Evolutionary conservation across 192 early-diverging fungal genomes (phyloP).

Genomic region (Borealophlyctis nickersoniae): DNA sequence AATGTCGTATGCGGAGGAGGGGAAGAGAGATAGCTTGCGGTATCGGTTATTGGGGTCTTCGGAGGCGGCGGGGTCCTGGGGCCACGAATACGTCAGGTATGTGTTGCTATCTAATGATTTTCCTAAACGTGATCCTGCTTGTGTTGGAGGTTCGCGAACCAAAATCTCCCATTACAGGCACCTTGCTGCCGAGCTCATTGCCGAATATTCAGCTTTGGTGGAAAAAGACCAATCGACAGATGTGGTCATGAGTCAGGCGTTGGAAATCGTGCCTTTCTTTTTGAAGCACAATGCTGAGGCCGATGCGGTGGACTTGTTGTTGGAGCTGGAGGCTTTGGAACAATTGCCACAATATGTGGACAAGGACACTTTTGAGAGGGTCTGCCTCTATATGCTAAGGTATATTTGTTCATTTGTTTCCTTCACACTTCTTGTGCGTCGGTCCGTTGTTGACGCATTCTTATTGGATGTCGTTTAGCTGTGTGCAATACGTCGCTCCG

Average conservation of each 20-base stretch:
- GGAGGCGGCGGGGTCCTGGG: constrained; percentile 85
- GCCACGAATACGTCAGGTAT: constrained; percentile 96
- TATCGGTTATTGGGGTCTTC: constrained; percentile 82
- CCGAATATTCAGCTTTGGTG: constrained; percentile 68
- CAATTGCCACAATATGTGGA: constrained; percentile 80
- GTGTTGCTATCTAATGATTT: too few species aligned
- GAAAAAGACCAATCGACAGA: constrained; percentile 66
- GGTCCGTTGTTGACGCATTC: neutral
- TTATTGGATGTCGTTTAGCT: constrained; percentile 46
- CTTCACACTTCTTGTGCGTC: neutral
- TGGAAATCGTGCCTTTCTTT: constrained; percentile 91
- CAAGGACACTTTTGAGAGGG: constrained; percentile 88
- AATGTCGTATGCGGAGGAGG: constrained; percentile 92
- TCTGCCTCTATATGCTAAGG: constrained; percentile 93
- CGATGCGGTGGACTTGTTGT: constrained; percentile 93
- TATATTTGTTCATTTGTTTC: constrained; percentile 25
- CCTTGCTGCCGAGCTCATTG: constrained; percentile 84
- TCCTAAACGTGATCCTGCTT: too few species aligned
- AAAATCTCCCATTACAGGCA: too few species aligned
- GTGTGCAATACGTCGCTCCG: constrained; percentile 86
- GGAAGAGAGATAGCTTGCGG: constrained; percentile 76
- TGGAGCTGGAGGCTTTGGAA: constrained; percentile 85
- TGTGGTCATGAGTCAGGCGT: constrained; percentile 68
- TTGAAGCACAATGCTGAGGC: constrained; percentile 97
- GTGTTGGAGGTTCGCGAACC: too few species aligned